Evolutionary conservation across 148 eudicot genomes (phyloP), one percentile per base, ranked within the genome.

Genomic region (Rhododendron henanense): DNA sequence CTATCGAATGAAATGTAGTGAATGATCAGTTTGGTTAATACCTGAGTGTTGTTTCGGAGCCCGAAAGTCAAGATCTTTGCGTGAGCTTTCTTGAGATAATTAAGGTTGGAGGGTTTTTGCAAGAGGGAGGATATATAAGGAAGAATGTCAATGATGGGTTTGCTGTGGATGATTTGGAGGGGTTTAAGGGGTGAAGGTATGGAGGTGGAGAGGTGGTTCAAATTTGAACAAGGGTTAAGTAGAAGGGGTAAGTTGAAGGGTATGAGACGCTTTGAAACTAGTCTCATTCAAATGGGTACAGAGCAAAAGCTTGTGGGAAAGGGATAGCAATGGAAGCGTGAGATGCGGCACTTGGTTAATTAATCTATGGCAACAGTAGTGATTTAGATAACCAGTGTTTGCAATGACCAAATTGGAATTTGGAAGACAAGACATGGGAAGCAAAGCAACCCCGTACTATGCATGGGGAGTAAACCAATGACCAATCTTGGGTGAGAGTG

Each of bases 21-120:
- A 84, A 75, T 16, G 69, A 37, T 8, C 13, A 53, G 53, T 23
- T 74, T 37, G 47, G 37, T 21, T 11, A 19, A 5, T 61, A 84
- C 61, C 25, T 73, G 67, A 33, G 80, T 0, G 35, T 74, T 33
- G 7, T 51, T n/a, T 84, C 53, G 86, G 81, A 84, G 86, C 18
- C 86, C 81, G 5, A 35, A 84, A 74, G 69, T 65, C 41, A 84
- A 74, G 86, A n/a, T 51, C 48, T 84, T 75, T 37, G 81, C 86
- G 10, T 75, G 81, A 78, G 61, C 6, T 75, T 33, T 75, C 81
- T 51, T 75, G 69, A 84, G 86, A 75, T 9, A 23, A 21, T 16
- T 35, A 75, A 53, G 65, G 51, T 25, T 75, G 53, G 79, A 37
- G 44, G 31, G 51, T 25, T n/a, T 79, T 51, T 28, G 82, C 50